Percentiles rank a stretch among this genome's conserved stretches.
Evolutionary conservation across 2,329 filamentous ascomycete species (phyloP).

Genomic region (Gliomastix tumulicola): DNA sequence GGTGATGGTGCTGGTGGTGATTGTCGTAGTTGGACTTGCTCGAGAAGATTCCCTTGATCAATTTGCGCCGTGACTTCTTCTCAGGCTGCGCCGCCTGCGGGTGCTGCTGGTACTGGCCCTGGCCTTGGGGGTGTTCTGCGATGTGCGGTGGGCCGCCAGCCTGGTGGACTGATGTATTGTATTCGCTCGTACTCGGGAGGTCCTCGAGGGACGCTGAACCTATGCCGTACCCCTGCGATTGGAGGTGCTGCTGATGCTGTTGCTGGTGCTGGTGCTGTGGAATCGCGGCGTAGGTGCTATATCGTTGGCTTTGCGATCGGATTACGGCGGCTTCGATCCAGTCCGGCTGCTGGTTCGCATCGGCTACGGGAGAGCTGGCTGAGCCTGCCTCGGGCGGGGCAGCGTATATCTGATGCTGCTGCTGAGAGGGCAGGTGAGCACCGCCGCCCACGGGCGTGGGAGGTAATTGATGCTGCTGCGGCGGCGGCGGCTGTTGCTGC

Average conservation of each 20-base stretch:
- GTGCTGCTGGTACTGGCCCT: too few species aligned
- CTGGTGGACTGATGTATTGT: constrained; percentile 5
- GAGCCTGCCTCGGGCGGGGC: constrained; percentile 14
- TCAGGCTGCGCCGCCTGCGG: constrained; percentile 20
- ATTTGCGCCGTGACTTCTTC: constrained; percentile 44
- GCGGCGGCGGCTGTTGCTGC: background rate
- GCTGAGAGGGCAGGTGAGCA: constrained; percentile 9
- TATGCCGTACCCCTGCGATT: constrained; percentile 18
- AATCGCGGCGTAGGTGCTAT: constrained; percentile 22
- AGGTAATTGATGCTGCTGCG: too few species aligned
- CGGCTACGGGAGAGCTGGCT: constrained; percentile 17
- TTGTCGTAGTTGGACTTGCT: constrained; percentile 25
- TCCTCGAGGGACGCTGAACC: constrained; percentile 34
- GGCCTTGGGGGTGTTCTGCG: constrained; percentile 12
- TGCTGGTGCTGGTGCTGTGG: constrained; percentile 10
- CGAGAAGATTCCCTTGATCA: constrained; percentile 47
- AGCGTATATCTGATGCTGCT: constrained; percentile 10
- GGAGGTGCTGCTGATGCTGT: constrained; percentile 10
- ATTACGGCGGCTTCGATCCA: constrained; percentile 36
- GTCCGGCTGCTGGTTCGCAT: constrained; percentile 30
- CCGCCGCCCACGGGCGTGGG: constrained; percentile 1
- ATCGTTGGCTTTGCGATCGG: constrained; percentile 46
- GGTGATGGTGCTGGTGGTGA: constrained; percentile 18
- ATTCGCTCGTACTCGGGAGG: constrained; percentile 22
- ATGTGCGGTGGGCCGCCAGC: constrained; percentile 15